Percentiles rank a stretch among this genome's conserved stretches.
Conservation (phyloP, 23 red algal species). For the Chondrus crispus region DNA sequence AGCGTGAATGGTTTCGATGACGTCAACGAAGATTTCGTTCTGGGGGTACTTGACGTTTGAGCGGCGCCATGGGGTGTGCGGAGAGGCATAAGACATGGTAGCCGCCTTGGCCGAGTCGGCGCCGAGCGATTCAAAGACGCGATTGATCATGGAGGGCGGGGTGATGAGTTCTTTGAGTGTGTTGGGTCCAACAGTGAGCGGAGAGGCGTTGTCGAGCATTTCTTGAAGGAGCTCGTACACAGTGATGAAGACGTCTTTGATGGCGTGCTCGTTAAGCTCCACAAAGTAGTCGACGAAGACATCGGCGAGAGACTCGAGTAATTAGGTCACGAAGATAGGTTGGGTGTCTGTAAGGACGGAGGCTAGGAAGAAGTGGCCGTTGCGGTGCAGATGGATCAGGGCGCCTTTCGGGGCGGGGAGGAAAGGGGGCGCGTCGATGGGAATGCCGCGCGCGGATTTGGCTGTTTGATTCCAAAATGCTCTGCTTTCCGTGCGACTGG, state of each 20-base stretch:
- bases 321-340: slow-evolving; percentile 52
- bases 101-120: not conserved
- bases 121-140: slow-evolving; percentile 54
- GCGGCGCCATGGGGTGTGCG: slow-evolving; percentile 53
- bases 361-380: slow-evolving; percentile 68
- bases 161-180: slow-evolving; percentile 79
- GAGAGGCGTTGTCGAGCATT: slow-evolving; percentile 80
- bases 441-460: not conserved
- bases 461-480: slow-evolving; percentile 56
- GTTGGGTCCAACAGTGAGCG: slow-evolving; percentile 65
- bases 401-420: slow-evolving; percentile 50
- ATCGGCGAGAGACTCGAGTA: slow-evolving; percentile 64
- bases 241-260: slow-evolving; percentile 95
- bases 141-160: slow-evolving; percentile 69
- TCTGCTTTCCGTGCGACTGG: slow-evolving; percentile 40
- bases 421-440: slow-evolving; percentile 56
- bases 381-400: slow-evolving; percentile 70
- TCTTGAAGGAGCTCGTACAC: slow-evolving; percentile 96
- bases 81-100: slow-evolving; percentile 3
- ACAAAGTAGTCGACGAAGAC: slow-evolving; percentile 80
- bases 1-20: slow-evolving; percentile 76
- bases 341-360: slow-evolving; percentile 51
- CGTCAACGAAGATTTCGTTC: slow-evolving; percentile 93
- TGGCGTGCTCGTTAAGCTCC: slow-evolving; percentile 85
- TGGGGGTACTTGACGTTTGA: slow-evolving; percentile 69